Evolutionary conservation across 768 basidiomycete genomes (phyloP).

Genomic region (Pulveroboletus sp.): DNA sequence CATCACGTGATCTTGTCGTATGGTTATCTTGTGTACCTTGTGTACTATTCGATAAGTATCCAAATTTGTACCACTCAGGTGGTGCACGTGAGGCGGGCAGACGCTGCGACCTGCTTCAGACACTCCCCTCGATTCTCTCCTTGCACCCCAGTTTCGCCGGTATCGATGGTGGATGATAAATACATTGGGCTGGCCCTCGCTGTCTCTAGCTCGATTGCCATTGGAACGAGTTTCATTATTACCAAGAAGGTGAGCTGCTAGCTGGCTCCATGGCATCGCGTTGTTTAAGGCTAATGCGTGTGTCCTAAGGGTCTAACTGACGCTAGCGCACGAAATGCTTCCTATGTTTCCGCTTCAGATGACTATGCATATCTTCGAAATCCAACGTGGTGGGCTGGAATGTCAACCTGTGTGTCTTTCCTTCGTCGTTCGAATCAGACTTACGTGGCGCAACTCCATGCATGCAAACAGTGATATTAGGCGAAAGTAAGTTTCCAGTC

Average conservation of each 20-base stretch:
- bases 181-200: constrained; percentile 92
- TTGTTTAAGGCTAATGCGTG: constrained; percentile 10
- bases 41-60: neutral
- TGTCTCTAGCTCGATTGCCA: constrained; percentile 75
- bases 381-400: constrained; percentile 97
- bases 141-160: neutral
- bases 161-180: constrained; percentile 80
- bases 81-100: constrained; percentile 15
- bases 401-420: constrained; percentile 71
- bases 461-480: constrained; percentile 72
- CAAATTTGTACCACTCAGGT: constrained; percentile 8
- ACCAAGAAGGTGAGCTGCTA: constrained; percentile 82
- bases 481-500: constrained; percentile 62
- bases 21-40: too few relatives aligned
- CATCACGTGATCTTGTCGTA: too few relatives aligned
- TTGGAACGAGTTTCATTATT: constrained; percentile 96
- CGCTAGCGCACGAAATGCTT: constrained; percentile 55
- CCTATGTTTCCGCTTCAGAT: constrained; percentile 54
- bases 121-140: neutral
- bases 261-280: neutral
- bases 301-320: constrained; percentile 80
- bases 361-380: constrained; percentile 83
- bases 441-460: constrained; percentile 3
- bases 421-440: constrained; percentile 1
- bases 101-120: constrained; percentile 1